phyloP scores from a whole-genome alignment of 1,139 yeast species.

The Taphrina pruni region DNA sequence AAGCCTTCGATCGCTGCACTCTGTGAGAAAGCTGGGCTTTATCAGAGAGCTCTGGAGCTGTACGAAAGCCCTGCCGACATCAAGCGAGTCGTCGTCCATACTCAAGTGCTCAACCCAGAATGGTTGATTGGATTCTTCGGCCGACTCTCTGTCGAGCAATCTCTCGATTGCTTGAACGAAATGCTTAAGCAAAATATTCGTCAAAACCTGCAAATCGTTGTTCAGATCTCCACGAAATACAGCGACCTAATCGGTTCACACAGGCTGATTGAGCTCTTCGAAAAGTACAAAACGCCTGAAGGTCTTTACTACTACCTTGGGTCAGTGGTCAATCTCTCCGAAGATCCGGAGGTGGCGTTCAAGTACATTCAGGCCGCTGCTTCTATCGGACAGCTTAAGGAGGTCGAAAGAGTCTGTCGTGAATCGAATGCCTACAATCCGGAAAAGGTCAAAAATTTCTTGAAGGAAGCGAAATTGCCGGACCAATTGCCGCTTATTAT shows the following conservation, averaged over 20 bases:
- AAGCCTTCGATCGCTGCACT: slow-evolving; percentile 89
- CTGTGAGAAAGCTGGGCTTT: slow-evolving; percentile 92
- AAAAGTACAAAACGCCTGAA: slow-evolving; percentile 88
- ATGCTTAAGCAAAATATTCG: slow-evolving; percentile 80
- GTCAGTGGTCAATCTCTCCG: slow-evolving; percentile 89
- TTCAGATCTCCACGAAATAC: slow-evolving; percentile 95
- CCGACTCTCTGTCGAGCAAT: slow-evolving; percentile 91
- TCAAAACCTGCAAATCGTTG: slow-evolving; percentile 88
- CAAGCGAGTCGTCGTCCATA: slow-evolving; percentile 90
- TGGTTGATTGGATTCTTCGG: slow-evolving; percentile 95
- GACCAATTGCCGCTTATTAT: slow-evolving; percentile 96
- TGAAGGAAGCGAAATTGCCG: slow-evolving; percentile 90
- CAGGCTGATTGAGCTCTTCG: slow-evolving; percentile 84
- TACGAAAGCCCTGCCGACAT: slow-evolving; percentile 94
- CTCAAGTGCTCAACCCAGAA: slow-evolving; percentile 83
- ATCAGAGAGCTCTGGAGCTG: slow-evolving; percentile 87
- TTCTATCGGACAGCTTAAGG: slow-evolving; percentile 84
- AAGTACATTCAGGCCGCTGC: slow-evolving; percentile 96
- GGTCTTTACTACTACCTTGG: slow-evolving; percentile 94
- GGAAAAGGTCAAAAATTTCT: slow-evolving; percentile 94
- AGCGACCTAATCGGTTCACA: slow-evolving; percentile 90
- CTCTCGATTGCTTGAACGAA: slow-evolving; percentile 84
- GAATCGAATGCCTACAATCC: slow-evolving; percentile 95
- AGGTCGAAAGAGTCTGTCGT: slow-evolving; percentile 92
- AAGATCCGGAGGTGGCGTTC: slow-evolving; percentile 92